Percentiles rank a stretch among this genome's conserved stretches.
phyloP scores from a whole-genome alignment of 148 eudicot genomes.

The Persicaria maculosa region DNA sequence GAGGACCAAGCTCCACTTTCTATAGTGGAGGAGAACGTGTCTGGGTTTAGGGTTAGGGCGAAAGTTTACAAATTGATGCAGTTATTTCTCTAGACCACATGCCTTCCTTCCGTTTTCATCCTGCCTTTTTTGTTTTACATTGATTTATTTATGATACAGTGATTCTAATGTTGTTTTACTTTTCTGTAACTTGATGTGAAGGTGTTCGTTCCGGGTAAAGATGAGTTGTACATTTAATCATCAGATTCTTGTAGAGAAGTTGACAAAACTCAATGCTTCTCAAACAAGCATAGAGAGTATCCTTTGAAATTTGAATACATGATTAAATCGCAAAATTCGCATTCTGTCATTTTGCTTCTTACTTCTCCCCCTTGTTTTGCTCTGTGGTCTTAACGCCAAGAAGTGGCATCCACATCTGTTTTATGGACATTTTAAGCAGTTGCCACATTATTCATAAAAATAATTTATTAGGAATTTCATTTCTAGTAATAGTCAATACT shows the following conservation, averaged over 20 bases:
- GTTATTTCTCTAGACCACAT: background rate
- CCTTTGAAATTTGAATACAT: slow-evolving; percentile 24
- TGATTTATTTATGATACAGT: background rate
- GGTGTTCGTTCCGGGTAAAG: slow-evolving; percentile 12
- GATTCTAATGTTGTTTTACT: background rate
- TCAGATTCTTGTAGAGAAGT: slow-evolving; percentile 72
- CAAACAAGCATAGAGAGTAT: slow-evolving; percentile 99
- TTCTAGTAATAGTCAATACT: background rate
- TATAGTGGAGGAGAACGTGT: background rate
- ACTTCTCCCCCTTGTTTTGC: background rate
- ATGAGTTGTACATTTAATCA: slow-evolving; percentile 85
- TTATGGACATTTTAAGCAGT: background rate
- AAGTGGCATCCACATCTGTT: background rate
- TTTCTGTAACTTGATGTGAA: background rate
- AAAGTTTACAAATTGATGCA: background rate
- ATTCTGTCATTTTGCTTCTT: background rate
- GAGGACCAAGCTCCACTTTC: background rate
- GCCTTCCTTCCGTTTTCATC: background rate
- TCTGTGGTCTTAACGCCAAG: background rate
- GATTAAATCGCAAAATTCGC: background rate
- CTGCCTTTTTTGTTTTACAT: background rate
- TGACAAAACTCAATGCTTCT: slow-evolving; percentile 72
- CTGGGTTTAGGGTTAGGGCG: background rate
- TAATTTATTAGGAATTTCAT: background rate
- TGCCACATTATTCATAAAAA: background rate